Conservation (phyloP, 1,284 basidiomycete species). For the Ustilago vetiveriae region DNA sequence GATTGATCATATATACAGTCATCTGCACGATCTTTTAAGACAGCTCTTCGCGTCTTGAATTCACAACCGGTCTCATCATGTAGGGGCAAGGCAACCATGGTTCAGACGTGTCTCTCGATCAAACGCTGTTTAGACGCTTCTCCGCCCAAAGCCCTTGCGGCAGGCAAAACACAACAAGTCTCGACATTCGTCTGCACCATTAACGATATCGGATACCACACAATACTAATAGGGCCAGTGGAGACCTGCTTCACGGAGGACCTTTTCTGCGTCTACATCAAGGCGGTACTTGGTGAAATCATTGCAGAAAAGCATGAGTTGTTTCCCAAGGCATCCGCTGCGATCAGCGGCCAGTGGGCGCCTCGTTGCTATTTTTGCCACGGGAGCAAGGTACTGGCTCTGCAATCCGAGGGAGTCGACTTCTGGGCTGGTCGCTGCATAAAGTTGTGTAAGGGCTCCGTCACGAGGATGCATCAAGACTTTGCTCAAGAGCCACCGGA, state of each 20-base stretch:
- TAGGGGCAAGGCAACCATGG: too few relatives aligned
- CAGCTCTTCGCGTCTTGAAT: too few relatives aligned
- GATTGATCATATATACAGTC: too few relatives aligned
- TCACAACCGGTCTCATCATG: too few relatives aligned
- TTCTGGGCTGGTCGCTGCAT: slow-evolving; percentile 3
- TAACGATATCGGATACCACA: too few relatives aligned
- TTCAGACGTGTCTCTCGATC: too few relatives aligned
- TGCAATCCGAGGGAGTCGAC: not conserved
- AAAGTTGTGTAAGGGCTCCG: not conserved
- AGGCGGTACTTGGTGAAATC: not conserved
- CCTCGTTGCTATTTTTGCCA: not conserved
- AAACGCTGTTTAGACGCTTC: too few relatives aligned
- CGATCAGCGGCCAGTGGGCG: slow-evolving; percentile 1
- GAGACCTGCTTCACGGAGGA: not conserved
- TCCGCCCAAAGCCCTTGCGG: too few relatives aligned
- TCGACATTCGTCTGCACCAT: too few relatives aligned
- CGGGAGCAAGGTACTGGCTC: not conserved
- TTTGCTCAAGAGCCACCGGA: not conserved
- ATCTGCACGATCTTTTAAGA: too few relatives aligned
- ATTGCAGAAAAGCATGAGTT: slow-evolving; percentile 1
- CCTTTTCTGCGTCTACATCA: not conserved
- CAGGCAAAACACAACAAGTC: too few relatives aligned
- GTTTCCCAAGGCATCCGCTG: not conserved
- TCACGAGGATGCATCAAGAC: not conserved
- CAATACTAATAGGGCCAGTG: slow-evolving; percentile 1